Base-by-base conservation (phyloP, 768 basidiomycete species). In the Exidia glandulosa region DNA sequence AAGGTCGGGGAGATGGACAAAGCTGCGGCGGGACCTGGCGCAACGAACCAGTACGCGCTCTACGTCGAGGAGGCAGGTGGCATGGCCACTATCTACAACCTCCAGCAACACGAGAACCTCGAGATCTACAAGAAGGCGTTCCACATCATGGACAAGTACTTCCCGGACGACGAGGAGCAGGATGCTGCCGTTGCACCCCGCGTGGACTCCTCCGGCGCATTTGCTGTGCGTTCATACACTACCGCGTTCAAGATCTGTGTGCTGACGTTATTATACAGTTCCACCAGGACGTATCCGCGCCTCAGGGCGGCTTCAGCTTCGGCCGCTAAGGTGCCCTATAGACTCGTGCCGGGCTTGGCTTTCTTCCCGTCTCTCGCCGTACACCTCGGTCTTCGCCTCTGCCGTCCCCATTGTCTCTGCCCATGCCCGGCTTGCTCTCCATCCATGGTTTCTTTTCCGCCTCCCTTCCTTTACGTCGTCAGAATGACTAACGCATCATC, bases 121-220 rank as follows among this genome's bases (percentile, higher is more conserved):
- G 95, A 98, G 67, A 98, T 99, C 67, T 99, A 99, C 78, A 97
- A 97, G 83, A 98, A 99, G 78, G 95, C 94, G 45, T 99, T 94
- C 81, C 92, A 92, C 73, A 96, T 92, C 68, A 91, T 91, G 88
- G 88, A 92, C 77, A 94, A 94, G 70, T 96, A 95, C 78, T 96
- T 95, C 88, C 92, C 94, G 33, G 93, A 94, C 63, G 95, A 98
- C 69, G 95, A 97, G 70, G 95, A 94, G 55, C 78, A 90, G 57
- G 92, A 92, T 69, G 84, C 90, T 57, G 87, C 82, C 25, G 86
- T 91, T 66, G 86, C 85, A n/a, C 82, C 90, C 19, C 82, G 79
- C 48, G 84, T 90, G 13, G 87, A 90, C 63, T 75, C 86, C 29
- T 75, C 82, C 32, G 88, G 87, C 65, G 80, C 83, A 10, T 90